Base-by-base conservation (phyloP, 1,139 yeast species). In the Geotrichum fermentans region DNA sequence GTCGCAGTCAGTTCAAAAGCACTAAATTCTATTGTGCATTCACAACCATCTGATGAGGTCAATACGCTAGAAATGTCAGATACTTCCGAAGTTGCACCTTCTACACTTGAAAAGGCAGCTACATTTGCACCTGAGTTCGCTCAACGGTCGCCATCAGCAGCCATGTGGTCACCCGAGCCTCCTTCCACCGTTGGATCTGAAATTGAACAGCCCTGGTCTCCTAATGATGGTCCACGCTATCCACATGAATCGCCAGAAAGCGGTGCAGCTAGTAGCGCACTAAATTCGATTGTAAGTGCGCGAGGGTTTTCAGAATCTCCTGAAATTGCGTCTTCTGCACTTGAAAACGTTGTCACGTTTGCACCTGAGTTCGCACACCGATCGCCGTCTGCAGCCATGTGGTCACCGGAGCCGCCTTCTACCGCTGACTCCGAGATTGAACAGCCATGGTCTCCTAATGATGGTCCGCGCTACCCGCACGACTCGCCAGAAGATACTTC, bases 331-430 rank as follows among this genome's bases (percentile, higher is more conserved):
- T n/a, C n/a, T n/a, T n/a, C n/a, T n/a, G n/a, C n/a, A n/a, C n/a
- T n/a, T n/a, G n/a, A n/a, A n/a, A 30, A 5, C n/a, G 14, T 30
- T 13, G 14, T 6, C 5, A 30, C 34, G 14, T 14, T 13, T 24
- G 28, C 28, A 6, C 28, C 28, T 24, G n/a, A n/a, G 30, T 28
- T 13, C 30, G 36, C 43, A 20, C 13, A 22, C 17, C n/a, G 48
- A 16, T 45, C 48, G 18, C 48, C 48, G 22, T 42, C 43, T 11
- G 48, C 48, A 3, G 43, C 35, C 17, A 22, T 29, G 17, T 45
- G 48, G 48, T 20, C 48, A 13, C 48, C 48, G 10, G 48, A 33
- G 13, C 17, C 39, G 20, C 43, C 48, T n/a, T 34, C 44, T 13
- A 40, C 33, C 11, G 48, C 33, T 13, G 37, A 42, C 7, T 22